phyloP scores from a whole-genome alignment of 208 protist genomes.

The Spongospora subterranea region DNA sequence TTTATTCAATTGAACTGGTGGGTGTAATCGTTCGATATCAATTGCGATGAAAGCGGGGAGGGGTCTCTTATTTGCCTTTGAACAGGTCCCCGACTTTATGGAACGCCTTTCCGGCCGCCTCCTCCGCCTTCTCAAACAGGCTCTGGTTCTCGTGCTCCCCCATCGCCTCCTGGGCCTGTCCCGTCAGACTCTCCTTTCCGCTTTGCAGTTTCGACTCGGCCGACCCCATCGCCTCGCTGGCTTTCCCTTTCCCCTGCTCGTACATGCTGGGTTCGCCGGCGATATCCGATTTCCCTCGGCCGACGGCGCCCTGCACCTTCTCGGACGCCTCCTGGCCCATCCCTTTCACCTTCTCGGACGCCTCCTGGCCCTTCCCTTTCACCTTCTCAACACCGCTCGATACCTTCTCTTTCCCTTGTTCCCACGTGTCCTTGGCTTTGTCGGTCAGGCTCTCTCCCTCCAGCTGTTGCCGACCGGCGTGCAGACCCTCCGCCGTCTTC shows the following conservation, averaged over 20 bases:
- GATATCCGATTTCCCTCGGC: neutral
- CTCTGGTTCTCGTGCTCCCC: neutral
- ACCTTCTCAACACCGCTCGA: neutral
- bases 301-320: neutral
- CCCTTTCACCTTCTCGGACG: neutral
- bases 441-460: neutral
- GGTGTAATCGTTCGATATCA: no score
- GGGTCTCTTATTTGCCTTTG: no score
- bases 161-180: neutral
- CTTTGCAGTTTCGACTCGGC: neutral
- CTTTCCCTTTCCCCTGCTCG: neutral
- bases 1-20: no score
- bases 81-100: neutral
- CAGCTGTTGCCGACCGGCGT: neutral
- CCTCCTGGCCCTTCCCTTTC: neutral
- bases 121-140: neutral
- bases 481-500: neutral
- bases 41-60: no score
- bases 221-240: neutral
- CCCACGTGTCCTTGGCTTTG: neutral
- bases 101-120: neutral
- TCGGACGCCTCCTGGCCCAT: neutral
- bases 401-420: neutral
- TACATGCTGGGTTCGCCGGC: no score
- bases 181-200: neutral